phyloP scores from a whole-genome alignment of 169 alveolate species.

The Amoebophrya sp. region DNA sequence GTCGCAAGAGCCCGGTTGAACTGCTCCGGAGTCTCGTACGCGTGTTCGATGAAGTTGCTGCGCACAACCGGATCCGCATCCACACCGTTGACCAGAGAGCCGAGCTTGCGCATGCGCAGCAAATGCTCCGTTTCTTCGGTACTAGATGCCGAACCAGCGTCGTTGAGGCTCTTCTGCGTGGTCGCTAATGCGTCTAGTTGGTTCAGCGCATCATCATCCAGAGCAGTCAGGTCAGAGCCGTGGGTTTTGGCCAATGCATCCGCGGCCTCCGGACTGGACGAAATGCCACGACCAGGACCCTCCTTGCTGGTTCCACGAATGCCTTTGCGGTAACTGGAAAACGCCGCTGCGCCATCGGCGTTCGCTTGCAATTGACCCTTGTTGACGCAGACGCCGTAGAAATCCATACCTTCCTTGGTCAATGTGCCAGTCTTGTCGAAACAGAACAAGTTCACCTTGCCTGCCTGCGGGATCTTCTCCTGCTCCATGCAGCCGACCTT shows the following conservation, averaged over 20 bases:
- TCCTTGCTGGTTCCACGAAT: not conserved
- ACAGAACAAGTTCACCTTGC: not conserved
- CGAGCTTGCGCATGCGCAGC: too few species aligned
- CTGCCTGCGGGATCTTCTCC: slow-evolving; percentile 28
- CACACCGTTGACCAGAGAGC: not conserved
- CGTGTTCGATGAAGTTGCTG: too few species aligned
- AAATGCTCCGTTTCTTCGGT: too few species aligned
- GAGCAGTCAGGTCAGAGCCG: not conserved
- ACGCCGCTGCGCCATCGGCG: not conserved
- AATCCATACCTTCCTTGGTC: slow-evolving; percentile 35
- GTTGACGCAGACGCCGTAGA: slow-evolving; percentile 4
- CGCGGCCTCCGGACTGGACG: not conserved
- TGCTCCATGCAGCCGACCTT: not conserved
- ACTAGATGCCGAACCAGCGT: not conserved
- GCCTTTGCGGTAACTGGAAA: too few species aligned
- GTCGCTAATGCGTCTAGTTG: not conserved
- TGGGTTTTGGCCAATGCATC: not conserved
- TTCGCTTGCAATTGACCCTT: not conserved
- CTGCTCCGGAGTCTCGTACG: too few species aligned
- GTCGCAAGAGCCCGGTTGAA: not conserved
- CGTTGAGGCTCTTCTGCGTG: not conserved
- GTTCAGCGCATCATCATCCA: not conserved
- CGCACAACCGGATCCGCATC: not conserved
- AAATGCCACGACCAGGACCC: not conserved
- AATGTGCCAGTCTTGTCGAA: slow-evolving; percentile 37